Base-by-base conservation (phyloP, 768 basidiomycete species). In the Leccinum barrowsii region DNA sequence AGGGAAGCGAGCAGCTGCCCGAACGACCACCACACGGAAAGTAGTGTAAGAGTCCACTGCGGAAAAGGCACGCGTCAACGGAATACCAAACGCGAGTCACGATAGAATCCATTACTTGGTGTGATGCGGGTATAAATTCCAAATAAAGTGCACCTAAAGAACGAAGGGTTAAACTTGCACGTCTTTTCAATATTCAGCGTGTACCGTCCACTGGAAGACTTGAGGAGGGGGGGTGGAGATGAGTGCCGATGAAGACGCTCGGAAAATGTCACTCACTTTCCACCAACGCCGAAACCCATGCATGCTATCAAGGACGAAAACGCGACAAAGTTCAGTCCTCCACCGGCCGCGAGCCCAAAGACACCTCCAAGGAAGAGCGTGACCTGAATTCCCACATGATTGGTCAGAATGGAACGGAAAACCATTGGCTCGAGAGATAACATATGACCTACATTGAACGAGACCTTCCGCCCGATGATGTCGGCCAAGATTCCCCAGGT, bases 21-120 rank as follows among this genome's bases (percentile, higher is more conserved):
- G 57, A 78, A 50, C 57, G 82, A 74, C 80, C 82, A 83, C 79
- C 80, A 82, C 22, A 76, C 75, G 17, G 82, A 82, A 2, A 85
- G 77, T 8, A 83, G 71, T 2, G 82, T 80, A 46, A 85, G 74
- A n/a, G 82, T 78, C 76, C 78, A 82, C 72, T 84, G 17, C 21
- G n/a, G 10, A 40, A 53, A 46, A 51, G 22, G 34, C 2, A 30
- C 5, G 4, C 46, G 52, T 57, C 48, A 55, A 34, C 34, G 35
- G 47, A 28, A 53, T 54, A 30, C 17, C 32, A 37, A 28, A 46
- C n/a, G n/a, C 17, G 19, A 22, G 57, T 56, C 26, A 15, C 51
- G 46, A 59, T 35, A n/a, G 10, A 50, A 35, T 4, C 49, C 58
- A 52, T 40, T 49, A 65, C 66, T 67, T 77, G 79, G 54, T 79